Percentiles rank a stretch among this genome's conserved stretches.
Evolutionary conservation across 2,329 filamentous ascomycete genomes (phyloP).

Genomic region (Macrophomina pseudophaseolina): DNA sequence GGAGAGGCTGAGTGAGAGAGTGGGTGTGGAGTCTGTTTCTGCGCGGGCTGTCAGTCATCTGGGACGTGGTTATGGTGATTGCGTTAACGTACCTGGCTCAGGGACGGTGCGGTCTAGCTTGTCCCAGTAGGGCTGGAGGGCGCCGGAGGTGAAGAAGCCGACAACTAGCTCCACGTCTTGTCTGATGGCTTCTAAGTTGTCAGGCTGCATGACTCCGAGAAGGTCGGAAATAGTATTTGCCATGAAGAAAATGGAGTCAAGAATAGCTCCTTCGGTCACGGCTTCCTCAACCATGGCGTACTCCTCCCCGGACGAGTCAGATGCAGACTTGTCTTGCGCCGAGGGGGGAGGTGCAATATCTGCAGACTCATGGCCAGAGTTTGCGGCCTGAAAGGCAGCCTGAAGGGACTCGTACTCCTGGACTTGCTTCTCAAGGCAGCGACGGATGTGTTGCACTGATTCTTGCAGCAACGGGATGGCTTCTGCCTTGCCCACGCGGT

Average conservation of each 20-base stretch:
- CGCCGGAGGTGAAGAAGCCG: not conserved
- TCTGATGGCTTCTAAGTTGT: conserved; percentile 60
- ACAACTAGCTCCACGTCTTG: conserved; percentile 58
- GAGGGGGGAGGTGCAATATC: conserved; percentile 30
- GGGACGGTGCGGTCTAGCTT: conserved; percentile 28
- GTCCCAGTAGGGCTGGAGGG: conserved; percentile 7
- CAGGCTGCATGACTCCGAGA: conserved; percentile 68
- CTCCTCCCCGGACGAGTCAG: conserved; percentile 56
- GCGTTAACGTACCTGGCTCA: conserved; percentile 28
- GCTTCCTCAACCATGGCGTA: conserved; percentile 72
- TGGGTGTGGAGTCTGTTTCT: conserved; percentile 39
- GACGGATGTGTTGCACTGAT: conserved; percentile 64
- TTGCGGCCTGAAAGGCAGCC: conserved; percentile 40
- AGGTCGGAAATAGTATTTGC: conserved; percentile 48
- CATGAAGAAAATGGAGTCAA: conserved; percentile 54
- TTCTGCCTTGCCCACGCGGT: conserved; percentile 50
- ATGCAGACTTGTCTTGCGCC: conserved; percentile 23
- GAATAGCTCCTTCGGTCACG: conserved; percentile 65
- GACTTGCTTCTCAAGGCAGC: conserved; percentile 53
- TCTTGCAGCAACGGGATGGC: conserved; percentile 63
- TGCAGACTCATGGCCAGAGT: conserved; percentile 29
- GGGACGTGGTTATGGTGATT: not conserved
- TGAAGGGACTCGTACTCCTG: conserved; percentile 51
- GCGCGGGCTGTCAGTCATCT: conserved; percentile 34
- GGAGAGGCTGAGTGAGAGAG: conserved; percentile 33